These are phyloP conservation scores for Zasmidium angulare DNA, from an alignment of 2,329 filamentous ascomycete species.

Conservation along the genomic window DNA sequence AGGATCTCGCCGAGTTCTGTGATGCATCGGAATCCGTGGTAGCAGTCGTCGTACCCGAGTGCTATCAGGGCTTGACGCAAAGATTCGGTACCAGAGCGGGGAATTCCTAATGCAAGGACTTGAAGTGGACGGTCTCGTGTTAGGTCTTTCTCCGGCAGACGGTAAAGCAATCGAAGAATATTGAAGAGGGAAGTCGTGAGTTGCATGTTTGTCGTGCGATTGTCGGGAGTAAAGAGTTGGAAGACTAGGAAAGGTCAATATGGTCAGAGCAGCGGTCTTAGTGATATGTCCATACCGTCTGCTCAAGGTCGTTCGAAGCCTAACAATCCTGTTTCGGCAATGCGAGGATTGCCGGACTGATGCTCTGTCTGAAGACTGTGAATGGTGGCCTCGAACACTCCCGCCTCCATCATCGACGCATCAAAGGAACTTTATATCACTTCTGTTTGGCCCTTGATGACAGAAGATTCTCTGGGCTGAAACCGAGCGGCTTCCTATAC, in stretches of 20 bases:
- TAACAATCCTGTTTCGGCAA: no score
- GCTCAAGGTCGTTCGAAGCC: no score
- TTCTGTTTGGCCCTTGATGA: no score
- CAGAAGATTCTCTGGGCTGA: no score
- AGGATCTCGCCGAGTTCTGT: neutral
- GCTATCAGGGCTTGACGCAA: constrained; percentile 1
- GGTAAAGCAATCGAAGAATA: neutral
- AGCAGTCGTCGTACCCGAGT: neutral
- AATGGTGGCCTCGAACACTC: no score
- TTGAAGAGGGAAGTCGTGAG: neutral
- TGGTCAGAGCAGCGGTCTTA: no score
- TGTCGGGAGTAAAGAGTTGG: neutral
- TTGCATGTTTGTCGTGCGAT: neutral
- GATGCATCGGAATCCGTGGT: constrained; percentile 2
- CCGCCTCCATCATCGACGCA: no score
- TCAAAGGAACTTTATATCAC: no score
- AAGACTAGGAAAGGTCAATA: neutral
- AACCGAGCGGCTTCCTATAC: neutral
- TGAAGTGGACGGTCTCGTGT: neutral
- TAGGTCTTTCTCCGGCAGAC: neutral
- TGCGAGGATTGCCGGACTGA: no score
- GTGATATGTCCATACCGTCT: no score
- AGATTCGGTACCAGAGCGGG: constrained; percentile 1
- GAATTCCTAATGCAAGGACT: neutral
- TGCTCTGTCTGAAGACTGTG: no score